Base-by-base conservation (phyloP, 345 rosid species). In the Hibiscus mutabilis region DNA sequence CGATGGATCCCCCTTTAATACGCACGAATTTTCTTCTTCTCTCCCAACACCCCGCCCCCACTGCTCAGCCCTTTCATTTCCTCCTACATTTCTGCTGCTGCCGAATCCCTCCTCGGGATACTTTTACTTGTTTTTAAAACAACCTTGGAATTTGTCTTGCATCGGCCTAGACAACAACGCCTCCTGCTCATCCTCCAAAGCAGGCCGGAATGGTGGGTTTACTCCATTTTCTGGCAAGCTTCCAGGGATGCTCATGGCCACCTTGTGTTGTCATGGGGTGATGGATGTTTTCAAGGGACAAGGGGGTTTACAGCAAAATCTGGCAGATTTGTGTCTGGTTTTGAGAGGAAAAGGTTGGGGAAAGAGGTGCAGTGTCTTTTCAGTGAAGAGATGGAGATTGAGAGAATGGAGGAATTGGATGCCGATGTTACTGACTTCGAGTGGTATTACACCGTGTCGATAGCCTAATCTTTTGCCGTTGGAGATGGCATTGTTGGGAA, bases 141-240 rank as follows among this genome's bases (percentile, higher is more conserved):
- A 42, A 8, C 47, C 12, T 11, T 42, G 47, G 12, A 37, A 60
- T 27, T 57, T 24, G 21, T 6, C 40, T 60, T 60, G 64, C 12
- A 60, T 60, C 40, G n/a, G 44, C 52, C 82, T 68, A 31, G 78
- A 73, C 42, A 9, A 78, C 87, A 84, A 9, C 79, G 83, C 27
- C 88, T 88, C 22, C 83, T 77, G 42, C 57, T 73, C 78, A 44
- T 88, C 55, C 66, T 84, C 62, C 84, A 81, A 64, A 77, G 62
- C 74, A 74, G 76, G 10, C 84, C 87, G 0, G 84, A 80, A 66
- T 71, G 83, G 82, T 88, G 92, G 92, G 75, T 79, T 5, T 88
- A 88, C 60, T 76, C 90, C 60, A 86, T 88, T 40, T 86, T 86
- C 77, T 88, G 93, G 90, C 87, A 72, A 73, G 73, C 86, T 3